Evolutionary conservation across 75 land plant genomes (phyloP).

Genomic region (Pinus taeda): DNA sequence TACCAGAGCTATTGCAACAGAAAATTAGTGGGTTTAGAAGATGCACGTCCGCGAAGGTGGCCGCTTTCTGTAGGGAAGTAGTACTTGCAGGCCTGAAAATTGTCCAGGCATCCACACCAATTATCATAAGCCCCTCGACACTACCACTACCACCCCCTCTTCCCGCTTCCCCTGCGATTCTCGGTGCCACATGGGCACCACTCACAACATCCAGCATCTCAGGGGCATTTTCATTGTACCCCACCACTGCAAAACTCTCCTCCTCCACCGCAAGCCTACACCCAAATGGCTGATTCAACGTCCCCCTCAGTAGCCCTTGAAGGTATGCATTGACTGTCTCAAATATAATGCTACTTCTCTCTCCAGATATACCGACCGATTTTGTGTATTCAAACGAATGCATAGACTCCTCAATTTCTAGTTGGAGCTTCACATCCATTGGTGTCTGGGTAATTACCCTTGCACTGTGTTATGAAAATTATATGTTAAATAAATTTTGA

Average conservation of each 20-base stretch:
- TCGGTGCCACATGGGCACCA: slow-evolving; percentile 56
- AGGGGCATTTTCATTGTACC: slow-evolving; percentile 78
- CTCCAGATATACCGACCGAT: slow-evolving; percentile 27
- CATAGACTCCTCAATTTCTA: slow-evolving; percentile 56
- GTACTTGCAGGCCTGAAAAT: slow-evolving; percentile 55
- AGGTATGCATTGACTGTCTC: slow-evolving; percentile 60
- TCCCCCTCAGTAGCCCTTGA: slow-evolving; percentile 73
- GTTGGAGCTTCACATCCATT: slow-evolving; percentile 69
- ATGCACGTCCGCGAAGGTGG: slow-evolving; percentile 40
- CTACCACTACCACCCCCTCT: too few species aligned
- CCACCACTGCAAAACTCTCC: slow-evolving; percentile 61
- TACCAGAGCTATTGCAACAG: slow-evolving; percentile 45
- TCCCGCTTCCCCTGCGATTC: slow-evolving; percentile 39
- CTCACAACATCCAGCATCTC: slow-evolving; percentile 65
- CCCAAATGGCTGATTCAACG: slow-evolving; percentile 71
- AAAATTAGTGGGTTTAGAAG: slow-evolving; percentile 64
- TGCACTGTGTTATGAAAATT: slow-evolving; percentile 20
- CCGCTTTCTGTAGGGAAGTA: slow-evolving; percentile 64
- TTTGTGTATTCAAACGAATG: slow-evolving; percentile 69
- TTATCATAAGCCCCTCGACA: slow-evolving; percentile 30
- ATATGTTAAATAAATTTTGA: too few species aligned
- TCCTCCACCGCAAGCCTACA: slow-evolving; percentile 79
- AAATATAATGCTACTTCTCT: slow-evolving; percentile 18
- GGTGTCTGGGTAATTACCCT: slow-evolving; percentile 68
- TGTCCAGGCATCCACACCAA: slow-evolving; percentile 68